Conservation (phyloP, 2,329 filamentous ascomycete species). For the Clonostachys sp. region DNA sequence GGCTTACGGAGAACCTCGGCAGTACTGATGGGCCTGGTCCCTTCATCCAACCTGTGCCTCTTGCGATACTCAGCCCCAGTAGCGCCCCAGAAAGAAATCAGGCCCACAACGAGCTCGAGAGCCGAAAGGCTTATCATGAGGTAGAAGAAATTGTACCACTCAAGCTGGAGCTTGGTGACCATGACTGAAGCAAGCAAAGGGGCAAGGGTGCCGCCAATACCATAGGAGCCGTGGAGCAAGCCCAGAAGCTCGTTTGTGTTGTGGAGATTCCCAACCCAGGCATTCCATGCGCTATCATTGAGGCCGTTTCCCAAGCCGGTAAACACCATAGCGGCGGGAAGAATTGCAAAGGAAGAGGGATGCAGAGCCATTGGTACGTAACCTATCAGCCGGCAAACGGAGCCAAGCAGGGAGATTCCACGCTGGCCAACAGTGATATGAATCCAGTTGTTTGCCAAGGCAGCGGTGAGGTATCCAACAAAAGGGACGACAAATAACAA, state of each 20-base stretch:
- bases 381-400: slow-evolving; percentile 56
- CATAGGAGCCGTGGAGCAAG: slow-evolving; percentile 68
- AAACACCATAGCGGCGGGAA: slow-evolving; percentile 41
- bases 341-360: slow-evolving; percentile 31
- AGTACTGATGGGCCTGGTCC: slow-evolving; percentile 38
- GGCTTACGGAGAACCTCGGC: slow-evolving; percentile 37
- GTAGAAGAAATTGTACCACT: slow-evolving; percentile 75
- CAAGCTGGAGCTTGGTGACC: slow-evolving; percentile 55
- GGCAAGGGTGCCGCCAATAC: slow-evolving; percentile 63
- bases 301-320: slow-evolving; percentile 64
- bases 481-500: slow-evolving; percentile 65
- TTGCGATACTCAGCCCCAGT: slow-evolving; percentile 51
- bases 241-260: slow-evolving; percentile 70
- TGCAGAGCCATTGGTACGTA: slow-evolving; percentile 63
- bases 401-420: slow-evolving; percentile 64
- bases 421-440: slow-evolving; percentile 65
- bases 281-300: slow-evolving; percentile 55
- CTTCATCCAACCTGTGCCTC: slow-evolving; percentile 13
- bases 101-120: slow-evolving; percentile 48
- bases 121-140: slow-evolving; percentile 59
- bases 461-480: slow-evolving; percentile 58
- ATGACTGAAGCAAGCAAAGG: slow-evolving; percentile 70
- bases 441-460: slow-evolving; percentile 59
- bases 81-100: slow-evolving; percentile 58
- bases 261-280: slow-evolving; percentile 66